Evolutionary conservation across 768 basidiomycete species (phyloP), one percentile per base, ranked within the genome.

Genomic region (Collybia mongolica): DNA sequence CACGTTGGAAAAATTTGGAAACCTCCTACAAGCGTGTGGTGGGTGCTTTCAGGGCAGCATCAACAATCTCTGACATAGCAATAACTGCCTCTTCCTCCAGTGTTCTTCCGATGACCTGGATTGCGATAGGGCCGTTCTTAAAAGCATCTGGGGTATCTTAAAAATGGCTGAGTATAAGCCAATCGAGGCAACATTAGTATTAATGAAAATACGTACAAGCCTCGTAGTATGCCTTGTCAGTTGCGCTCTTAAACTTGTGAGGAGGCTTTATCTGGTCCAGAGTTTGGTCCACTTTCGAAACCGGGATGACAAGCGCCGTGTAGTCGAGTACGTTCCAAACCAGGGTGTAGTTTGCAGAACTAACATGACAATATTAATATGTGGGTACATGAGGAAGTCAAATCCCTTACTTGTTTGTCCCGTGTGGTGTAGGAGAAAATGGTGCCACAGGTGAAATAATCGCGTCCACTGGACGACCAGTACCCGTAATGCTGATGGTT

Each of bases 51-150:
- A 47, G 39, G 8, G 40, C 22, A n/a, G 15, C 32, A 40, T 81
- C 83, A 9, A 87, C 79, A 19, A 90, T 75, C 58, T 88, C 83
- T 5, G 79, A 74, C 79, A 90, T 82, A 0, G 72, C 77, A 45
- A 90, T 76, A 2, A 88, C 78, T 0, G 82, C 88, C 57, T 91
- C 89, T 57, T 91, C 90, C 58, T 90, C 89, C 50, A 82, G 68
- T 5, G 83, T 86, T 39, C 83, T 73, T 2, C 84, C 86, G 7
- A 89, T 72, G 6, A 90, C 61, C 62, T 91, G 89, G 24, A 91
- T 61, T 5, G 72, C 67, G 15, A 90, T 70, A 0, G 89, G 88
- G 0, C 81, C 83, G 49, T 80, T 76, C 48, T 63, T 65, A 62
- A 78, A 88, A 0, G 61, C 70, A 17, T 72, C 67, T 0, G 86